These are phyloP conservation scores for Plantago ovata DNA, from an alignment of 257 asterid species.

Conservation along the genomic window DNA sequence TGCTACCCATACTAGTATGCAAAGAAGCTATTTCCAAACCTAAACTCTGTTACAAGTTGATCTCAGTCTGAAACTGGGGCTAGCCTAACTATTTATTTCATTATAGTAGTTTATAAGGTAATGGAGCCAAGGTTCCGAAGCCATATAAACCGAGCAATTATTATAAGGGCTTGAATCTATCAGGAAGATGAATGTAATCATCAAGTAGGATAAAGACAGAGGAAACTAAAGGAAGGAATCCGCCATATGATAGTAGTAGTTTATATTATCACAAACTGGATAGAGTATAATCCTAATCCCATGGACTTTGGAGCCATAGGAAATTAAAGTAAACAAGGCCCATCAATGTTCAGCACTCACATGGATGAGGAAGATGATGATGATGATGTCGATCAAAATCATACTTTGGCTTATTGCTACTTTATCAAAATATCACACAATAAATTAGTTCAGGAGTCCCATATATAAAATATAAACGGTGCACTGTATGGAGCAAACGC, in stretches of 20 bases:
- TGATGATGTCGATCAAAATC: conserved; percentile 6
- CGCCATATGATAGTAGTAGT: background rate
- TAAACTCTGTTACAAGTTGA: too few species aligned
- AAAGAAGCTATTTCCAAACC: too few species aligned
- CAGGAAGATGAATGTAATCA: too few species aligned
- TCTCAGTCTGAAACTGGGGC: too few species aligned
- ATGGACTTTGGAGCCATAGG: background rate
- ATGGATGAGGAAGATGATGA: conserved; percentile 13
- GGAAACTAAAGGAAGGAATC: background rate
- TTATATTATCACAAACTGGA: background rate
- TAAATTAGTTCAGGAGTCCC: too few species aligned
- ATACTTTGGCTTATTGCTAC: conserved; percentile 4
- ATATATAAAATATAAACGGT: too few species aligned
- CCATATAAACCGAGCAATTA: background rate
- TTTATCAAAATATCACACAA: too few species aligned
- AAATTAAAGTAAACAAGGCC: background rate
- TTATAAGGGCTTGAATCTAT: background rate
- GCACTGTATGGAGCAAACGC: too few species aligned
- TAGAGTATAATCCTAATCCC: conserved; percentile 12
- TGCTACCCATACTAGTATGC: too few species aligned
- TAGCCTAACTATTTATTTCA: too few species aligned
- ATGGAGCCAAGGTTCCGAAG: background rate
- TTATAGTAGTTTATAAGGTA: background rate
- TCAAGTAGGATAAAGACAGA: background rate
- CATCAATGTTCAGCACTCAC: conserved; percentile 8